Conservation (phyloP, 2,329 filamentous ascomycete genomes). For the Apiospora arundinis region DNA sequence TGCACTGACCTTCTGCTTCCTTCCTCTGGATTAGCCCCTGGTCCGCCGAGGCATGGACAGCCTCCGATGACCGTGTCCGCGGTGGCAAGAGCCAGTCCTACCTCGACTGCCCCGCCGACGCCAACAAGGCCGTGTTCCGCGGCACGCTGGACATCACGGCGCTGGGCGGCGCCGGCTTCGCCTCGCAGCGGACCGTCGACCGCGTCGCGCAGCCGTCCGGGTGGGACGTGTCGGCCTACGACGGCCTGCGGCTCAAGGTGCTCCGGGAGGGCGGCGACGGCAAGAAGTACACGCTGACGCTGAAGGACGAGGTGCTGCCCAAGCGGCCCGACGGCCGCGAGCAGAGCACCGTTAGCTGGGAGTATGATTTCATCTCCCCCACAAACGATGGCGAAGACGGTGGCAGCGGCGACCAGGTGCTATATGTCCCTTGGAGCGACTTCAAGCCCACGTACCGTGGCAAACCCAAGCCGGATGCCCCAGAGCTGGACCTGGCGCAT, state of each 20-base stretch:
- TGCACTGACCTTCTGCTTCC: not conserved
- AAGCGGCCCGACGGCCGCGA: constrained; percentile 70
- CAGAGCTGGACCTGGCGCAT: constrained; percentile 61
- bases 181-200: constrained; percentile 74
- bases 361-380: constrained; percentile 65
- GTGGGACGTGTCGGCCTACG: constrained; percentile 69
- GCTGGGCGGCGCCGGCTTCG: constrained; percentile 82
- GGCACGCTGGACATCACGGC: constrained; percentile 76
- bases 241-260: constrained; percentile 65
- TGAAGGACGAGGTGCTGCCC: constrained; percentile 73
- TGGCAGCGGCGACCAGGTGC: constrained; percentile 36
- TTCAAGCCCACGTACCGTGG: constrained; percentile 79
- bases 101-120: constrained; percentile 43
- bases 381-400: constrained; percentile 34
- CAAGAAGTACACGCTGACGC: constrained; percentile 74
- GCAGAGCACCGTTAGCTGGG: constrained; percentile 74
- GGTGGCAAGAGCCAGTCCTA: constrained; percentile 70
- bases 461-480: constrained; percentile 64
- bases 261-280: constrained; percentile 54
- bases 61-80: constrained; percentile 78
- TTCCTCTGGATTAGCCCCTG: constrained; percentile 55
- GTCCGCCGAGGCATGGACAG: constrained; percentile 67
- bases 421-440: constrained; percentile 68
- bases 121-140: constrained; percentile 54
- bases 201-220: constrained; percentile 27